A percentile compares a stretch with the other conserved stretches of the same genome.
These are phyloP conservation scores for Kurtzmaniella quercitrusa DNA, from an alignment of 1,139 yeast species.

Conservation along the genomic window DNA sequence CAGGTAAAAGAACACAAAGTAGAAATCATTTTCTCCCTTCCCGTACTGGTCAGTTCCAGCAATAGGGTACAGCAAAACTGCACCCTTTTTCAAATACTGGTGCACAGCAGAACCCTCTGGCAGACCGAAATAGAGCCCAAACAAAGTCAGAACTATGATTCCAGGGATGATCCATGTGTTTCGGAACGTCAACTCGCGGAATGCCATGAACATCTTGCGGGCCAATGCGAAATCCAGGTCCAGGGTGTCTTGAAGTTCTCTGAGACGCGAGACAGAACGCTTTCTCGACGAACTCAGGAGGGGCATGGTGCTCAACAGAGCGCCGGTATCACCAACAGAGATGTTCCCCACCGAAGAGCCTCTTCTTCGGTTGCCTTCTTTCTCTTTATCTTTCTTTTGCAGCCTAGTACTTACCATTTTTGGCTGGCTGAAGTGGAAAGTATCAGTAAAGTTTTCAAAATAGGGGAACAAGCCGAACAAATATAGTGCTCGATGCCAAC, in stretches of 20 bases:
- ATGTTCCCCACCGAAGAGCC: slow-evolving; percentile 57
- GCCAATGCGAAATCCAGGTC: slow-evolving; percentile 39
- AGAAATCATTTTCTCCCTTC: slow-evolving; percentile 81
- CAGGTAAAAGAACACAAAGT: slow-evolving; percentile 76
- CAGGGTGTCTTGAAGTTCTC: slow-evolving; percentile 23
- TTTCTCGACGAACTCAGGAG: slow-evolving; percentile 30
- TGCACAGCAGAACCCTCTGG: slow-evolving; percentile 55
- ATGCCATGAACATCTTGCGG: slow-evolving; percentile 49
- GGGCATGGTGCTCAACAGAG: slow-evolving; percentile 47
- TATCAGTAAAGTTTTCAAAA: background rate
- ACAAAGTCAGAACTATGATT: slow-evolving; percentile 33
- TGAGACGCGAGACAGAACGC: slow-evolving; percentile 30
- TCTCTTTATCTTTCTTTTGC: background rate
- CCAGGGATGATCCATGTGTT: slow-evolving; percentile 81
- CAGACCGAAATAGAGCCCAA: slow-evolving; percentile 42
- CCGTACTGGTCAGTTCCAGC: slow-evolving; percentile 63
- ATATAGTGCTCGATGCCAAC: background rate
- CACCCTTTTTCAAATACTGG: slow-evolving; percentile 55
- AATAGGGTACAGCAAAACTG: slow-evolving; percentile 65
- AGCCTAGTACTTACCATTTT: background rate
- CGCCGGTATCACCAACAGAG: slow-evolving; percentile 55
- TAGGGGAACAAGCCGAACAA: background rate
- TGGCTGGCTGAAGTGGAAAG: background rate
- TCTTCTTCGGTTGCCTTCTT: slow-evolving; percentile 26
- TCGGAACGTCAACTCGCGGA: slow-evolving; percentile 59